phyloP scores from a whole-genome alignment of 768 basidiomycete species.

The Leccinum incarnatum region DNA sequence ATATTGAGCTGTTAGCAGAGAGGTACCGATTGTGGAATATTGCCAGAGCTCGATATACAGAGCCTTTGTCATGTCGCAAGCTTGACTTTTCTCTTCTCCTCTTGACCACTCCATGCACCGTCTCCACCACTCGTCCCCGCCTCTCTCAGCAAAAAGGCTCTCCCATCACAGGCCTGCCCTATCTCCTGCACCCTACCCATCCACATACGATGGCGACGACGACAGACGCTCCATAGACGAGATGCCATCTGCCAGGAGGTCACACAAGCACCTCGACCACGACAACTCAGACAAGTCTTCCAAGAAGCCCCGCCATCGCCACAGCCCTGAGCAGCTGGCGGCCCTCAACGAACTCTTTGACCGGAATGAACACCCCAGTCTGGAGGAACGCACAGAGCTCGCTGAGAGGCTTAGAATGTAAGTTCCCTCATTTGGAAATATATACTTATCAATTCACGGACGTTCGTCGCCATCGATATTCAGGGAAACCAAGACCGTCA shows the following conservation, averaged over 20 bases:
- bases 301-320: constrained; percentile 81
- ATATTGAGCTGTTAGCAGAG: constrained; percentile 27
- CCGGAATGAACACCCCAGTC: constrained; percentile 68
- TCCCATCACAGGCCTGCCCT: constrained; percentile 9
- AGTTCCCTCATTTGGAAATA: constrained; percentile 37
- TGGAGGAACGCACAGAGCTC: constrained; percentile 63
- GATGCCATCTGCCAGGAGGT: constrained; percentile 23
- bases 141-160: constrained; percentile 10
- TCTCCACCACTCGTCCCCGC: constrained; percentile 14
- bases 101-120: constrained; percentile 27
- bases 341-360: constrained; percentile 80
- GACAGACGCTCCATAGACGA: constrained; percentile 21
- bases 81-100: constrained; percentile 33
- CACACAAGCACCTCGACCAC: constrained; percentile 24
- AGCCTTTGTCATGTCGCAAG: constrained; percentile 38
- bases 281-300: constrained; percentile 24
- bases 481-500: constrained; percentile 84
- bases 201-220: constrained; percentile 21
- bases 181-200: constrained; percentile 9
- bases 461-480: constrained; percentile 11
- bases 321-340: constrained; percentile 66
- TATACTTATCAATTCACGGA: constrained; percentile 20
- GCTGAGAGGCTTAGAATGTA: constrained; percentile 77
- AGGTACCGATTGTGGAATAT: constrained; percentile 39
- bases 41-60: constrained; percentile 38